phyloP scores from a whole-genome alignment of 768 basidiomycete species.

The Tulasnella sp. region DNA sequence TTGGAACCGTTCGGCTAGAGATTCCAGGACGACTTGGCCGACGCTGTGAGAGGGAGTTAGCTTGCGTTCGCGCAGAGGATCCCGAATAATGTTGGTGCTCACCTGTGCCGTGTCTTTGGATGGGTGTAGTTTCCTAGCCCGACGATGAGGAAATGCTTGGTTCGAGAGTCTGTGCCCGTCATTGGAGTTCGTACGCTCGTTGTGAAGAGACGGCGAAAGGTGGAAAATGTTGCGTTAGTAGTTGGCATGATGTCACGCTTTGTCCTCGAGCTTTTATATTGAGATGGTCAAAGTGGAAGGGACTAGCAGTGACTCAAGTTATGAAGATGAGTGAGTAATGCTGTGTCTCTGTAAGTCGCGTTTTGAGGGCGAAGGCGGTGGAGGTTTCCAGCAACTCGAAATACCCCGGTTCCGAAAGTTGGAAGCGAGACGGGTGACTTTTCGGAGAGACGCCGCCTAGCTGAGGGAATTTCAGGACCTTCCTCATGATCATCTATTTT shows the following conservation, averaged over 20 bases:
- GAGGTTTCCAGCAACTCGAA: too few species aligned
- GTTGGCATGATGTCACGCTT: not conserved
- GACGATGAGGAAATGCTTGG: slow-evolving; percentile 39
- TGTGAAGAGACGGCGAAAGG: not conserved
- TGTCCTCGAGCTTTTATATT: not conserved
- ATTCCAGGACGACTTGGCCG: slow-evolving; percentile 62
- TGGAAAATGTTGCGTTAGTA: not conserved
- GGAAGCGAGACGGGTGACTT: not conserved
- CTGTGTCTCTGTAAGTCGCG: not conserved
- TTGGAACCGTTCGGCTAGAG: slow-evolving; percentile 48
- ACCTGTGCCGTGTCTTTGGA: slow-evolving; percentile 72
- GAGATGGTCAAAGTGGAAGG: not conserved
- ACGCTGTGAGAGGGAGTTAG: slow-evolving; percentile 38
- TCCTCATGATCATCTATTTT: too few species aligned
- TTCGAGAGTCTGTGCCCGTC: not conserved
- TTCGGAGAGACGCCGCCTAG: not conserved
- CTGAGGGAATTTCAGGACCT: not conserved
- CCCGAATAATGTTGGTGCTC: slow-evolving; percentile 10
- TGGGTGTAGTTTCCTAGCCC: slow-evolving; percentile 65
- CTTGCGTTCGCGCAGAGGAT: too few species aligned
- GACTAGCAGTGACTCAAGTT: not conserved
- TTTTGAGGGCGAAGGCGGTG: not conserved
- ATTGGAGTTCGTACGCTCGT: not conserved
- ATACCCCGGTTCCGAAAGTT: not conserved
- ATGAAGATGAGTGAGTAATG: not conserved